phyloP scores from a whole-genome alignment of 345 rosid genomes.

The Populus pruinosa region DNA sequence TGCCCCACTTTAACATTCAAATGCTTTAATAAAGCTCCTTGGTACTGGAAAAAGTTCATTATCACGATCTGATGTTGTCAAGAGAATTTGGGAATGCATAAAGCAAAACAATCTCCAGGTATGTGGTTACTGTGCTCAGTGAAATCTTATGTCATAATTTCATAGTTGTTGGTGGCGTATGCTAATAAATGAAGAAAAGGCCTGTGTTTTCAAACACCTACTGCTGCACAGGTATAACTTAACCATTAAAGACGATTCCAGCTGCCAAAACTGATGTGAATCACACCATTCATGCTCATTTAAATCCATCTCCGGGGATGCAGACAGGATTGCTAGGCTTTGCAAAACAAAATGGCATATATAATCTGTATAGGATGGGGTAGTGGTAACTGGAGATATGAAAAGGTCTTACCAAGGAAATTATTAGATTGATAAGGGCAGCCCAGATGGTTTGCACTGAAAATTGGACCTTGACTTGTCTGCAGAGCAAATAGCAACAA shows the following conservation, averaged over 20 bases:
- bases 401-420: neutral
- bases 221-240: neutral
- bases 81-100: conserved; percentile 24
- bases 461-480: neutral
- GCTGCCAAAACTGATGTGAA: neutral
- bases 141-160: neutral
- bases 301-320: neutral
- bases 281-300: neutral
- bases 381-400: neutral
- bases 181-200: neutral
- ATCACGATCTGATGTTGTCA: conserved; percentile 15
- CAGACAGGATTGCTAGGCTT: neutral
- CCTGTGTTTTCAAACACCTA: neutral
- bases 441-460: neutral
- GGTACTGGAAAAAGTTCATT: conserved; percentile 21
- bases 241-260: neutral
- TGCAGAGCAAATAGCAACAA: neutral
- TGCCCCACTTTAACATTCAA: conserved; percentile 23
- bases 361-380: neutral
- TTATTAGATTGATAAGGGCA: neutral
- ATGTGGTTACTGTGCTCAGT: neutral
- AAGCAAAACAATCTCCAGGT: conserved; percentile 25
- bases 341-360: neutral
- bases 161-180: neutral
- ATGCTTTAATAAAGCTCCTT: conserved; percentile 17